These are phyloP conservation scores for Jasminum sambac DNA, from an alignment of 257 asterid species.

Conservation along the genomic window DNA sequence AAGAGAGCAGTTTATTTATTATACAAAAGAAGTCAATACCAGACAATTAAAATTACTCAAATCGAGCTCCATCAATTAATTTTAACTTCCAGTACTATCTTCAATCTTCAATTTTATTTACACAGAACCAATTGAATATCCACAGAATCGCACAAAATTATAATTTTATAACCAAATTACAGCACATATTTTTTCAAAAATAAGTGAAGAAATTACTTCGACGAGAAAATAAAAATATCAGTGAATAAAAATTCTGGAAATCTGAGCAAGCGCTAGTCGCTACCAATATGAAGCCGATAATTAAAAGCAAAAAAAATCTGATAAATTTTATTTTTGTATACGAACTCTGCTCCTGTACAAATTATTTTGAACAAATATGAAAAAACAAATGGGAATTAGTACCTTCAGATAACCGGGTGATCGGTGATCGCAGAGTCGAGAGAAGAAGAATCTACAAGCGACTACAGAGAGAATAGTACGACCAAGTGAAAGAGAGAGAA, in stretches of 20 bases:
- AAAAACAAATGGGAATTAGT: conserved; percentile 28
- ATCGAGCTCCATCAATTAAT: neutral
- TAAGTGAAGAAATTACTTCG: neutral
- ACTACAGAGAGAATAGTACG: conserved; percentile 10
- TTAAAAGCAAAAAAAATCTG: neutral
- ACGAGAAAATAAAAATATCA: neutral
- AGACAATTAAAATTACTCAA: neutral
- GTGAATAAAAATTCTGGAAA: neutral
- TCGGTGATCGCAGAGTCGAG: conserved; percentile 44
- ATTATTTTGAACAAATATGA: neutral
- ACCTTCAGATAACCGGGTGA: conserved; percentile 60
- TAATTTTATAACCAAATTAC: neutral
- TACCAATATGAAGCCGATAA: neutral
- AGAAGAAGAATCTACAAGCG: conserved; percentile 29
- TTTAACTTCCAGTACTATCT: neutral
- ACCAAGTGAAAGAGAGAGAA: conserved; percentile 26
- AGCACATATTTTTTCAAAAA: neutral
- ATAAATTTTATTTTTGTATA: neutral
- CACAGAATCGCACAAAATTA: neutral
- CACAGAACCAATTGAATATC: neutral
- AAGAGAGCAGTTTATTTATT: neutral
- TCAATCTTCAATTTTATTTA: neutral
- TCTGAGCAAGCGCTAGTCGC: neutral
- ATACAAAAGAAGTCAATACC: no score
- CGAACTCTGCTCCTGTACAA: neutral